Conservation (phyloP, 1,284 basidiomycete species). For the Cystobasidium sp. region DNA sequence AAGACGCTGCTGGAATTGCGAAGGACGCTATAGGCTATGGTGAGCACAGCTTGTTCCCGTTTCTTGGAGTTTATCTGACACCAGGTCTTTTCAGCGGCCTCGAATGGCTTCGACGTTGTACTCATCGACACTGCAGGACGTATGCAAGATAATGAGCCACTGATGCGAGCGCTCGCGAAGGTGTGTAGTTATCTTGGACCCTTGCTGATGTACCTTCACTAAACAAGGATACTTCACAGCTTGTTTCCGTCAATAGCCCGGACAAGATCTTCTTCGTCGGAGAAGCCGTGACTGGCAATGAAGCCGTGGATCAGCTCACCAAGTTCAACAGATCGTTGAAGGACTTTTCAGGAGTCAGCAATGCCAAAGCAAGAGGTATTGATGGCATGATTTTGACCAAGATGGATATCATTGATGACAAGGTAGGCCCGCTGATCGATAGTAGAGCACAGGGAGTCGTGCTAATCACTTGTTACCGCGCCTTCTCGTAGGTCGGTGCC, state of each 20-base stretch:
- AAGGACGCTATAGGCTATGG: slow-evolving; percentile 91
- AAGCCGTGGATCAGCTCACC: slow-evolving; percentile 90
- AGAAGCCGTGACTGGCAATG: slow-evolving; percentile 93
- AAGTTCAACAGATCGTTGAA: slow-evolving; percentile 90
- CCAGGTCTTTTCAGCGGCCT: slow-evolving; percentile 64
- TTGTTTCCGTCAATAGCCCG: slow-evolving; percentile 86
- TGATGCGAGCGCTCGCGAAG: slow-evolving; percentile 98
- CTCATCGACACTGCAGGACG: slow-evolving; percentile 95
- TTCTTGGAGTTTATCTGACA: slow-evolving; percentile 18
- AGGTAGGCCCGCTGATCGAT: slow-evolving; percentile 61
- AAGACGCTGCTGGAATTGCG: slow-evolving; percentile 96
- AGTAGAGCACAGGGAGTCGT: background rate
- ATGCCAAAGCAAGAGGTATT: slow-evolving; percentile 78
- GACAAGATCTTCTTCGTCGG: slow-evolving; percentile 97
- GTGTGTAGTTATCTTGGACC: slow-evolving; percentile 57
- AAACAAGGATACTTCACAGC: slow-evolving; percentile 59
- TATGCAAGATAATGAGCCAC: slow-evolving; percentile 98
- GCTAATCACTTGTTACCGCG: slow-evolving; percentile 39
- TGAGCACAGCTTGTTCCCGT: slow-evolving; percentile 56
- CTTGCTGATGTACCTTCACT: background rate
- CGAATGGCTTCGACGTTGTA: slow-evolving; percentile 89
- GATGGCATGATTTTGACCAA: slow-evolving; percentile 97
- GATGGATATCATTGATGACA: slow-evolving; percentile 95
- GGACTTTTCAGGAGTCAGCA: slow-evolving; percentile 73
- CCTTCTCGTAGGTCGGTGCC: slow-evolving; percentile 75